Conservation (phyloP, 257 asterid species). For the Nicotiana paniculata region DNA sequence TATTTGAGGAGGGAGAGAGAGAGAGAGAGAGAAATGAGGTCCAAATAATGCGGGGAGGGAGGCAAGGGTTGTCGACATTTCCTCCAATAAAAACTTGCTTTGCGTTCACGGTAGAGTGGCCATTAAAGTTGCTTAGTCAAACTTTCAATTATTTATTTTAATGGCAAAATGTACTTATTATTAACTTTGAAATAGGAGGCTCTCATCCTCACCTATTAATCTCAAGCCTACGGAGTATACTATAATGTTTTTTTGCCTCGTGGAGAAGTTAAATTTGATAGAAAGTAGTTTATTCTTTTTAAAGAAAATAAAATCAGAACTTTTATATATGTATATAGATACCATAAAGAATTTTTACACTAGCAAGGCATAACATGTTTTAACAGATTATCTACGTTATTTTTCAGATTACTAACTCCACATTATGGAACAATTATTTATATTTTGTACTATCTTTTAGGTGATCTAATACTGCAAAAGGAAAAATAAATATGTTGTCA, state of each 20-base stretch:
- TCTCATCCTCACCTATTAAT: not conserved
- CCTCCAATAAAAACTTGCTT: conserved; percentile 31
- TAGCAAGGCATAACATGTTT: too few species aligned
- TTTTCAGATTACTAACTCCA: not conserved
- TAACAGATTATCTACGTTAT: too few species aligned
- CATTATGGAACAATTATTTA: not conserved
- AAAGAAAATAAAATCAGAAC: not conserved
- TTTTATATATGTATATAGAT: too few species aligned
- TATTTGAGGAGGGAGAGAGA: not conserved
- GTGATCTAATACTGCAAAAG: too few species aligned
- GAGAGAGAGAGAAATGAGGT: conserved; percentile 3
- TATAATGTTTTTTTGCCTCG: not conserved
- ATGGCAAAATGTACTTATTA: not conserved
- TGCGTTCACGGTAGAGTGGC: conserved; percentile 23
- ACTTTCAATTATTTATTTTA: conserved; percentile 4
- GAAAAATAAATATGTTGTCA: too few species aligned
- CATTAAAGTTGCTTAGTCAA: conserved; percentile 19
- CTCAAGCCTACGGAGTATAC: not conserved
- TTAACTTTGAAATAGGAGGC: not conserved
- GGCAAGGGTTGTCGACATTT: conserved; percentile 23
- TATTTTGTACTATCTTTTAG: too few species aligned
- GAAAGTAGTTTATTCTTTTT: too few species aligned
- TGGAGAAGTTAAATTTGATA: too few species aligned
- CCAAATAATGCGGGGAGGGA: conserved; percentile 28
- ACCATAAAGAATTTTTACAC: too few species aligned